phyloP scores from a whole-genome alignment of 805 yeast species.

The Nakazawaea peltata region DNA sequence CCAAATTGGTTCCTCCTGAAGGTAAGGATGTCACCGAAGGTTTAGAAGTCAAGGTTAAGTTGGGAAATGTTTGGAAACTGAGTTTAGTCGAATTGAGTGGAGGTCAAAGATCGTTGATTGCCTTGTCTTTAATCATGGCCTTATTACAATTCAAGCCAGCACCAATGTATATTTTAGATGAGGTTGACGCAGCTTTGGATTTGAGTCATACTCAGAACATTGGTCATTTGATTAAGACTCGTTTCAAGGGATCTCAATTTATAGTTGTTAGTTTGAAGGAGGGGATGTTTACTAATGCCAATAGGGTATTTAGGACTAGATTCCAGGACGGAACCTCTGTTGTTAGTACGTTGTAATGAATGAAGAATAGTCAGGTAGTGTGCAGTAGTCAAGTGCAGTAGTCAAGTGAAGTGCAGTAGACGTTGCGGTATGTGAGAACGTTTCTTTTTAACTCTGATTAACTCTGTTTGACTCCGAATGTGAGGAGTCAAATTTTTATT shows the following conservation, averaged over 20 bases:
- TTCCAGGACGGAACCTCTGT: slow-evolving; percentile 97
- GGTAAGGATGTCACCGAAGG: slow-evolving; percentile 84
- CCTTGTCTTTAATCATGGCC: slow-evolving; percentile 87
- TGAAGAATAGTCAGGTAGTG: too few relatives aligned
- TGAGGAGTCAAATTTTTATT: too few relatives aligned
- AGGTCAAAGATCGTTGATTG: slow-evolving; percentile 93
- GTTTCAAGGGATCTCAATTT: slow-evolving; percentile 93
- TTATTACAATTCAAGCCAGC: slow-evolving; percentile 94
- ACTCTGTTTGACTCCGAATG: too few relatives aligned
- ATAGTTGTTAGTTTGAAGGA: slow-evolving; percentile 95
- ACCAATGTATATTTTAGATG: slow-evolving; percentile 96
- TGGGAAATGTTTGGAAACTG: slow-evolving; percentile 91
- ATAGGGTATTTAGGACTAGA: slow-evolving; percentile 84
- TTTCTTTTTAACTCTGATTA: too few relatives aligned
- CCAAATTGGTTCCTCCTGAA: slow-evolving; percentile 78
- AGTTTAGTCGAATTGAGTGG: slow-evolving; percentile 93
- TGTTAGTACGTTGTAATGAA: slow-evolving; percentile 58
- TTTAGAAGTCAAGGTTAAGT: slow-evolving; percentile 77
- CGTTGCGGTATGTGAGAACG: too few relatives aligned
- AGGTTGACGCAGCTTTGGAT: slow-evolving; percentile 97
- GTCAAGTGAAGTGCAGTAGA: too few relatives aligned
- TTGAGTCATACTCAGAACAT: slow-evolving; percentile 95
- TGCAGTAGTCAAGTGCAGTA: too few relatives aligned
- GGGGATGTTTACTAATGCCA: slow-evolving; percentile 97
- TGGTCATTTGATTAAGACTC: slow-evolving; percentile 90